Conservation (phyloP, 768 basidiomycete genomes). For the Lyophyllum semitale region DNA sequence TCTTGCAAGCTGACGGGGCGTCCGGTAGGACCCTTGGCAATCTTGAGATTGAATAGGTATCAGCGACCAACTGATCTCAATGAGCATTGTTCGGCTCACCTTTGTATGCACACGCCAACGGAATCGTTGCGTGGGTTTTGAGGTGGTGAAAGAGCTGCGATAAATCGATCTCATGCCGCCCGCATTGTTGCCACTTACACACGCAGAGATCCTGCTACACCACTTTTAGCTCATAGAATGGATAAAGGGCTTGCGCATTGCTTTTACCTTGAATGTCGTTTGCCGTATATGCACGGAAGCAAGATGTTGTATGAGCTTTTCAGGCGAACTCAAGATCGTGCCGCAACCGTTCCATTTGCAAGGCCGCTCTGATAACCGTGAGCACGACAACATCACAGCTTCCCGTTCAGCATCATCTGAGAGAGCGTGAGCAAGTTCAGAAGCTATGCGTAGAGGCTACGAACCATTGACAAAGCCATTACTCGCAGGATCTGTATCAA, state of each 20-base stretch:
- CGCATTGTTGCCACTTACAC: slow-evolving; percentile 63
- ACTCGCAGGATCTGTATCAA: slow-evolving; percentile 17
- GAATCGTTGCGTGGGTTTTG: slow-evolving; percentile 47
- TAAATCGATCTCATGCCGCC: slow-evolving; percentile 37
- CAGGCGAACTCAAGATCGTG: slow-evolving; percentile 52
- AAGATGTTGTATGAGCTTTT: slow-evolving; percentile 53
- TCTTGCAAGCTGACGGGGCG: slow-evolving; percentile 46
- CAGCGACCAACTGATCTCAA: neutral
- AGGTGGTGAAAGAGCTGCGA: slow-evolving; percentile 49
- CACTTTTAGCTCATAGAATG: neutral
- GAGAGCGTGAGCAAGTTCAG: neutral
- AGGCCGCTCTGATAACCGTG: slow-evolving; percentile 43
- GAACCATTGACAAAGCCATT: slow-evolving; percentile 14
- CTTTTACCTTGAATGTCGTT: slow-evolving; percentile 9
- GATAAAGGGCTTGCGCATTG: neutral
- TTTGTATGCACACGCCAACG: slow-evolving; percentile 49
- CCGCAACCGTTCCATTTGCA: slow-evolving; percentile 68
- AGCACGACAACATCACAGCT: slow-evolving; percentile 48
- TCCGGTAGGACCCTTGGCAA: slow-evolving; percentile 52
- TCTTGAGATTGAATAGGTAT: slow-evolving; percentile 33
- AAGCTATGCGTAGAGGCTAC: slow-evolving; percentile 4
- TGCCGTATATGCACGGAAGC: slow-evolving; percentile 16
- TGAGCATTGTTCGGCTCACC: slow-evolving; percentile 36
- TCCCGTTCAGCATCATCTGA: slow-evolving; percentile 33
- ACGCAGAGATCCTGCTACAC: slow-evolving; percentile 28